Percentiles rank a stretch among this genome's conserved stretches.
These are phyloP conservation scores for Coemansia pectinata DNA, from an alignment of 192 early-diverging fungal genomes.

Conservation along the genomic window DNA sequence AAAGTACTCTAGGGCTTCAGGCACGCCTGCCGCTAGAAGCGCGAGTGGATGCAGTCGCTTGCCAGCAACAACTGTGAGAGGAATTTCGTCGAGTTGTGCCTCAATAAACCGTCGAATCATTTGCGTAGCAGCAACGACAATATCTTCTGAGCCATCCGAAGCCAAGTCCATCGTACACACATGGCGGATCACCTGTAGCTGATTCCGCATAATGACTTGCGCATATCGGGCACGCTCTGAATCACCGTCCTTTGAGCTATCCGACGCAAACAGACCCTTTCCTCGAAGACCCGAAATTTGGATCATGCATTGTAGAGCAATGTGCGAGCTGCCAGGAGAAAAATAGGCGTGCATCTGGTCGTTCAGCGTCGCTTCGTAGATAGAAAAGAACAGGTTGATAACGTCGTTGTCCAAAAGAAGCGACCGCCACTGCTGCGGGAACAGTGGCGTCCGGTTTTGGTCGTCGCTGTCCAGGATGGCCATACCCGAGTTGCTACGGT, in stretches of 20 bases:
- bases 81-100: constrained; percentile 43
- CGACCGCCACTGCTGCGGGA: constrained; percentile 38
- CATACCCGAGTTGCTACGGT: constrained; percentile 14
- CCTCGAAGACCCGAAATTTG: constrained; percentile 51
- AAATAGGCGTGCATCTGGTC: constrained; percentile 53
- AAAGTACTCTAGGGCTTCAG: constrained; percentile 50
- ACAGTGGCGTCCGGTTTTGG: constrained; percentile 41
- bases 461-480: constrained; percentile 28
- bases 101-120: constrained; percentile 54
- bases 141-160: constrained; percentile 41
- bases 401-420: constrained; percentile 45
- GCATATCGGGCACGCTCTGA: constrained; percentile 38
- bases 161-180: constrained; percentile 46
- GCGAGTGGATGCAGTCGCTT: constrained; percentile 37
- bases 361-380: constrained; percentile 44
- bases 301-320: constrained; percentile 48
- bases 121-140: constrained; percentile 49
- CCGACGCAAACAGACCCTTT: constrained; percentile 31
- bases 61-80: constrained; percentile 18
- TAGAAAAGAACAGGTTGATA: constrained; percentile 42
- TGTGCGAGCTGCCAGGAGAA: constrained; percentile 50
- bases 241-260: constrained; percentile 21
- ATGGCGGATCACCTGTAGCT: constrained; percentile 46
- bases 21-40: constrained; percentile 32
- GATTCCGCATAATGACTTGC: constrained; percentile 39